These are phyloP conservation scores for Eleusine coracana DNA, from an alignment of 176 grass and related monocot species.

Conservation along the genomic window DNA sequence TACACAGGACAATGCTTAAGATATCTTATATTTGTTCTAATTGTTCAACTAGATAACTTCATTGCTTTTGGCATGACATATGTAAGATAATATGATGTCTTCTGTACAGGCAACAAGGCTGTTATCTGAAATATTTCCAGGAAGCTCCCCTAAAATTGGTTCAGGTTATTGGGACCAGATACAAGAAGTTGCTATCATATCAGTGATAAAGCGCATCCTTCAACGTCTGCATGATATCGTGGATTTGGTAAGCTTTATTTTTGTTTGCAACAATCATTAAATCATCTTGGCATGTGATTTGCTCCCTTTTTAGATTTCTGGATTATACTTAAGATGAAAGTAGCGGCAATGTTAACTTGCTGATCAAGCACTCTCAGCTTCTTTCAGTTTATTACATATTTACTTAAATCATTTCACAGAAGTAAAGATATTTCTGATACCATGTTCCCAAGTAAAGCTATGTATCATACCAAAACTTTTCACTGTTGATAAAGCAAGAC, in stretches of 20 bases:
- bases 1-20: constrained; percentile 22
- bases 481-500: constrained; percentile 25
- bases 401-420: constrained; percentile 16
- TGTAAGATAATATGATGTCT: constrained; percentile 23
- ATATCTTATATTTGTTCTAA: constrained; percentile 15
- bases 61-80: constrained; percentile 16
- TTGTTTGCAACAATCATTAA: constrained; percentile 34
- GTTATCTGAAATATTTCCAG: constrained; percentile 85
- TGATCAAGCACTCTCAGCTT: constrained; percentile 8
- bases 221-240: constrained; percentile 72
- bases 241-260: constrained; percentile 64
- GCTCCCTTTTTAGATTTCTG: constrained; percentile 44
- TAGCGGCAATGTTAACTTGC: not conserved
- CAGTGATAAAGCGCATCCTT: constrained; percentile 70
- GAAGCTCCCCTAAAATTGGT: constrained; percentile 68
- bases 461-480: constrained; percentile 15
- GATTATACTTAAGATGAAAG: constrained; percentile 1
- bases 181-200: constrained; percentile 89
- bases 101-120: constrained; percentile 63
- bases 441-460: constrained; percentile 5
- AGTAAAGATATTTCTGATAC: constrained; percentile 27
- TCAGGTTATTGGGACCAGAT: constrained; percentile 93
- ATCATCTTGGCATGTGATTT: constrained; percentile 31
- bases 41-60: constrained; percentile 5
- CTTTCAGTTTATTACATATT: constrained; percentile 34